Percentiles rank a stretch among this genome's conserved stretches.
These are phyloP conservation scores for Bruguiera gymnorhiza DNA, from an alignment of 345 rosid genomes.

Conservation along the genomic window DNA sequence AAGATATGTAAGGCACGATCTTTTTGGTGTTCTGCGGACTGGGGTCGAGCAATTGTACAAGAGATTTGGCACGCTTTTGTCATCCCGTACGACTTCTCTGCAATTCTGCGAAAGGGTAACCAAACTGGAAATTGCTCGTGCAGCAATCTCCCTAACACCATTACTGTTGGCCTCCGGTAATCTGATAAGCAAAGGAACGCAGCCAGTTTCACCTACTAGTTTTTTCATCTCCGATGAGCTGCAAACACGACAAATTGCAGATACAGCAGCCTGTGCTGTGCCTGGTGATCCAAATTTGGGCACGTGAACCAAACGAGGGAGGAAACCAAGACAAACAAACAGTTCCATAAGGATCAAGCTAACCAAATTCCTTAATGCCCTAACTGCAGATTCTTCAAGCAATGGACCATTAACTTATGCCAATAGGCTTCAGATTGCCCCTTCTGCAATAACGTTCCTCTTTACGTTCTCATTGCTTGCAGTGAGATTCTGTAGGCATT, in stretches of 20 bases:
- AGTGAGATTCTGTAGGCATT: conserved; percentile 89
- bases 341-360: conserved; percentile 49
- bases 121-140: conserved; percentile 72
- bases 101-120: conserved; percentile 60
- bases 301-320: conserved; percentile 74
- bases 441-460: conserved; percentile 66
- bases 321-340: conserved; percentile 46
- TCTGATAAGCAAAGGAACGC: too few species aligned
- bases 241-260: too few species aligned
- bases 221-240: too few species aligned
- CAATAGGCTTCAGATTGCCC: conserved; percentile 59
- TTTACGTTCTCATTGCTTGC: conserved; percentile 69
- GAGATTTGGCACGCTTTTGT: conserved; percentile 61
- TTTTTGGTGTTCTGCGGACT: conserved; percentile 37
- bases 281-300: conserved; percentile 37
- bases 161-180: too few species aligned
- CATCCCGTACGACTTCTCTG: conserved; percentile 67
- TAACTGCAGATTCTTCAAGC: conserved; percentile 83
- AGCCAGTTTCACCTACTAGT: too few species aligned
- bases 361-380: conserved; percentile 71
- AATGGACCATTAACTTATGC: conserved; percentile 71
- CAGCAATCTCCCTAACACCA: conserved; percentile 47
- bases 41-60: conserved; percentile 84
- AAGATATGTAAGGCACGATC: conserved; percentile 40
- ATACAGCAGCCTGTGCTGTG: too few species aligned